phyloP scores from a whole-genome alignment of 768 basidiomycete species.

The Russula sp. region DNA sequence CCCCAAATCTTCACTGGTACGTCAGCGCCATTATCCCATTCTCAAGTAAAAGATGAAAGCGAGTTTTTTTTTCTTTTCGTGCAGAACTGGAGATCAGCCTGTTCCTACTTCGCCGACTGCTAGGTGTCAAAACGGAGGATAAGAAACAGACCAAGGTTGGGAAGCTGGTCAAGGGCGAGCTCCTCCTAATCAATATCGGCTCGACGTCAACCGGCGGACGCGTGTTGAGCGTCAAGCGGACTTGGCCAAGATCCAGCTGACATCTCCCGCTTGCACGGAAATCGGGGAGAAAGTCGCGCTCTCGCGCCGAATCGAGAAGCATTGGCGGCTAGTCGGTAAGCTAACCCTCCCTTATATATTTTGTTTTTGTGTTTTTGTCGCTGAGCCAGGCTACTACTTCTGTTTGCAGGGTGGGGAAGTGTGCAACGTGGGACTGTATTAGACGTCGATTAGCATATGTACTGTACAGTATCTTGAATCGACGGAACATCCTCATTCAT shows the following conservation, averaged over 20 bases:
- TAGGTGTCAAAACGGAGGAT: constrained; percentile 99
- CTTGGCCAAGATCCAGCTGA: constrained; percentile 90
- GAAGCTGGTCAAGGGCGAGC: constrained; percentile 88
- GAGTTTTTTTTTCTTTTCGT: not conserved
- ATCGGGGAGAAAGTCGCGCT: constrained; percentile 97
- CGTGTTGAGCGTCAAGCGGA: constrained; percentile 93
- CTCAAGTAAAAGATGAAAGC: not conserved
- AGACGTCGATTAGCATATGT: constrained; percentile 57
- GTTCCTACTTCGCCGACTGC: constrained; percentile 90
- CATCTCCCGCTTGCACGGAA: constrained; percentile 93
- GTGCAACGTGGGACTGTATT: constrained; percentile 81
- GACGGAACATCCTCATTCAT: not conserved
- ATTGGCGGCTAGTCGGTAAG: constrained; percentile 94
- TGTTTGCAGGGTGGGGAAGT: constrained; percentile 63
- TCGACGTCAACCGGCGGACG: constrained; percentile 97
- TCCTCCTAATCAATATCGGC: constrained; percentile 95
- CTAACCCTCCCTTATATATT: constrained; percentile 28
- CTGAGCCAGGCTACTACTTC: not conserved
- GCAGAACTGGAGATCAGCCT: constrained; percentile 89
- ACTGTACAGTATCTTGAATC: not conserved
- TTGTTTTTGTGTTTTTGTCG: not conserved
- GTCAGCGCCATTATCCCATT: constrained; percentile 10
- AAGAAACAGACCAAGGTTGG: constrained; percentile 97
- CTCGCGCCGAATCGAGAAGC: constrained; percentile 93
- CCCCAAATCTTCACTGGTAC: constrained; percentile 89